Base-by-base conservation (phyloP, 2,329 filamentous ascomycete species). In the Pseudogymnoascus sp. region DNA sequence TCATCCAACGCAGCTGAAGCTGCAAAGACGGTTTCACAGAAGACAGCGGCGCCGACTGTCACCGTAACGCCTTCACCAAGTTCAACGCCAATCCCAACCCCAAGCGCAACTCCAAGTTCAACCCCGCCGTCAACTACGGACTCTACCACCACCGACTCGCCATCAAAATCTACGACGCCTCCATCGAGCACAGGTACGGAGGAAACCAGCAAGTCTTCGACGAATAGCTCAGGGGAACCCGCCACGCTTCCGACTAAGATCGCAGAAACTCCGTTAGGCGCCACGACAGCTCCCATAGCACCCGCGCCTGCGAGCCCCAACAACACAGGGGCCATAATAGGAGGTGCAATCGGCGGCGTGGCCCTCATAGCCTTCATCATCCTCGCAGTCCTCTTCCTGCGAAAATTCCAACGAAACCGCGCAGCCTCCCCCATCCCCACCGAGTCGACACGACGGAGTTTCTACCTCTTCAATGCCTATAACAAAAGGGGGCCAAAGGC, bases 271-370 rank as follows among this genome's bases (percentile, higher is more conserved):
- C 26, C 11, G 7, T 31, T n/a, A 3, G 26, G 8, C 3, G 26
- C 26, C 5, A 54, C 47, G 4, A 12, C 26, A 31, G 47, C 23
- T 1, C 14, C 26, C 3, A 26, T 2, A 31, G 23, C n/a, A 54
- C 16, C 47, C 26, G 6, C 47, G 31, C 11, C 47, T 18, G 11
- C 26, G 18, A 54, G 14, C 21, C 8, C 45, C 3, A 37, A 26
- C 57, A 36, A 73, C 59, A 72, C 65, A 1, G 71, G 71, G 4
- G 69, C 70, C 26, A 76, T 77, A 37, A 66, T 76, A 8, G 74
- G 74, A 4, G 75, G 73, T 4, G 70, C 73, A 1, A 63, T 77
- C 8, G 75, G 73, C 5, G 73, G 74, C 1, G 63, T 77, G 1
- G 74, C 70, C 2, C 67, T 77, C 1, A n/a, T 77, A 1, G 75